A percentile compares a stretch with the other conserved stretches of the same genome.
Conservation (phyloP, 257 asterid species). For the Solanum lignicaule region DNA sequence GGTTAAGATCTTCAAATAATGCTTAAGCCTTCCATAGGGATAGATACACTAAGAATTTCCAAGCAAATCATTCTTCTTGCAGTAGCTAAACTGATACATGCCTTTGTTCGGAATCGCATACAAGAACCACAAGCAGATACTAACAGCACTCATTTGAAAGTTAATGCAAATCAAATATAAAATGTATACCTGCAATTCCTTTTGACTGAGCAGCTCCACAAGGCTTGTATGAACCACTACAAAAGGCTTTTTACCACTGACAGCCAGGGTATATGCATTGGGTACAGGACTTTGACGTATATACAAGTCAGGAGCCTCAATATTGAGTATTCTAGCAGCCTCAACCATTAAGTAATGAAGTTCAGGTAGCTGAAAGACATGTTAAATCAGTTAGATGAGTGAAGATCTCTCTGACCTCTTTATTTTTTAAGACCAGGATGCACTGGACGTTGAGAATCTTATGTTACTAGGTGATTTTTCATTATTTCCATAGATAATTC, state of each 20-base stretch:
- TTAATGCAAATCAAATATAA: neutral
- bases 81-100: neutral
- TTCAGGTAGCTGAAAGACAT: slow-evolving; percentile 64
- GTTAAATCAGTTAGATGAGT: neutral
- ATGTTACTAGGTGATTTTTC: neutral
- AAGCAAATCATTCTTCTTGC: neutral
- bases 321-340: slow-evolving; percentile 59
- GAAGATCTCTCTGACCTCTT: neutral
- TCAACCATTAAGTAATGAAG: slow-evolving; percentile 67
- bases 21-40: neutral
- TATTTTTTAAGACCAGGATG: neutral
- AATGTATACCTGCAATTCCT: slow-evolving; percentile 69
- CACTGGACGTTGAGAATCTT: neutral
- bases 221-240: slow-evolving; percentile 94
- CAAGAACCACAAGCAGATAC: neutral
- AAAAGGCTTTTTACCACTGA: slow-evolving; percentile 89
- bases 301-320: slow-evolving; percentile 78
- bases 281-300: slow-evolving; percentile 92
- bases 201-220: slow-evolving; percentile 76
- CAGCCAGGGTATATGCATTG: slow-evolving; percentile 86
- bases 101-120: neutral
- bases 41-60: neutral
- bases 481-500: neutral
- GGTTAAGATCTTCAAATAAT: neutral
- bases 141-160: neutral